Conservation (phyloP, 805 yeast genomes). For the Helenozyma rhizophorensis region DNA sequence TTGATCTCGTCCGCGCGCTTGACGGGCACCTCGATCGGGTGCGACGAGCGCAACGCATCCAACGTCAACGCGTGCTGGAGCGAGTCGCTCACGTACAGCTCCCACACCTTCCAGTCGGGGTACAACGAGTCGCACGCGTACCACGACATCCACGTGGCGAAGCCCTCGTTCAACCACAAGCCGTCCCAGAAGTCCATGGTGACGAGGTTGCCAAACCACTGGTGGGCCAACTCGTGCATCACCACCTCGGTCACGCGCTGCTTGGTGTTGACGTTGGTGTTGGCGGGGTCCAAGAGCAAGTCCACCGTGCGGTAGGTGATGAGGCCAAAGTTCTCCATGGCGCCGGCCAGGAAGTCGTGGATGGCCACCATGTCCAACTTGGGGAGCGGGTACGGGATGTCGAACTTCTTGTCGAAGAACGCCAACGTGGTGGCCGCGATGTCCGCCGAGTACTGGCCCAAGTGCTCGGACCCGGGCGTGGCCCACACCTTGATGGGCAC, state of each 20-base stretch:
- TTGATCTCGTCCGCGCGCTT: constrained; percentile 73
- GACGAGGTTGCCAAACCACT: constrained; percentile 87
- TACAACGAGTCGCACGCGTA: constrained; percentile 69
- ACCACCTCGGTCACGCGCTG: constrained; percentile 82
- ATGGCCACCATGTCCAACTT: constrained; percentile 80
- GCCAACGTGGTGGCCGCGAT: constrained; percentile 71
- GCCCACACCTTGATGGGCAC: constrained; percentile 79
- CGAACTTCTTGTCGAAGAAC: constrained; percentile 68
- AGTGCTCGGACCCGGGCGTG: constrained; percentile 69
- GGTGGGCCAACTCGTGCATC: constrained; percentile 87
- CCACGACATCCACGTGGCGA: constrained; percentile 92
- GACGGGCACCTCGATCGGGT: constrained; percentile 82
- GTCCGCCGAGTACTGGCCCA: constrained; percentile 70
- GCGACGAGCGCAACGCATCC: constrained; percentile 79
- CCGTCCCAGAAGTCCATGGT: constrained; percentile 95
- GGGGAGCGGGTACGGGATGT: constrained; percentile 73
- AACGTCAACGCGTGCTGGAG: constrained; percentile 70
- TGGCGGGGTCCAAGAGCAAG: constrained; percentile 65
- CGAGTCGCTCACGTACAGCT: constrained; percentile 72
- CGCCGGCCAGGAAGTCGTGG: constrained; percentile 82
- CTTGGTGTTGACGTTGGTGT: constrained; percentile 58
- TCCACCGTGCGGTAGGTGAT: constrained; percentile 78
- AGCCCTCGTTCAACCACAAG: constrained; percentile 84
- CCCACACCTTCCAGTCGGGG: constrained; percentile 88
- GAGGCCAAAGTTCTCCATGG: constrained; percentile 86